A percentile compares a stretch with the other conserved stretches of the same genome.
phyloP scores from a whole-genome alignment of 257 asterid genomes.

The Eustoma russellianum region DNA sequence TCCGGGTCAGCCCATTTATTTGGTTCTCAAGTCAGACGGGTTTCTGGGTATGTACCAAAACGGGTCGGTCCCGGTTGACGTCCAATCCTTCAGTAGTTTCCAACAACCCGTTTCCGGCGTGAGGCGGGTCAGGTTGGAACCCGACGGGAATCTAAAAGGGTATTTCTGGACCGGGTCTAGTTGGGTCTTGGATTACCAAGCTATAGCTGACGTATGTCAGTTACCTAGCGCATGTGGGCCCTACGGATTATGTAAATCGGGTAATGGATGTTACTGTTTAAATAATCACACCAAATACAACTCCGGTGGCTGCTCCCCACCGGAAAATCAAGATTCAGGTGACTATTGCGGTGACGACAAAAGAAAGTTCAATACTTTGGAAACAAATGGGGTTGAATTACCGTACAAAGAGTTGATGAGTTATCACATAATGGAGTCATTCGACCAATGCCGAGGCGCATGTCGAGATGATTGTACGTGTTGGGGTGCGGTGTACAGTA shows the following conservation, averaged over 20 bases:
- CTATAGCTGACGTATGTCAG: constrained; percentile 58
- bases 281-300: constrained; percentile 31
- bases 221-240: constrained; percentile 72
- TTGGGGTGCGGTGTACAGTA: constrained; percentile 88
- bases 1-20: constrained; percentile 49
- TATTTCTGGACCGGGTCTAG: constrained; percentile 82
- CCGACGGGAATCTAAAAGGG: constrained; percentile 71
- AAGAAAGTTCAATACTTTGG: constrained; percentile 24
- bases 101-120: constrained; percentile 47
- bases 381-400: constrained; percentile 61
- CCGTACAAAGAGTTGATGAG: constrained; percentile 67
- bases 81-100: constrained; percentile 61
- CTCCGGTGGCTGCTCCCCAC: constrained; percentile 32
- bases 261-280: constrained; percentile 61
- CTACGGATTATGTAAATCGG: constrained; percentile 59
- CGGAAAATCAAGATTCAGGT: constrained; percentile 17
- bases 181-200: constrained; percentile 62
- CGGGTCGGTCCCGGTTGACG: constrained; percentile 55
- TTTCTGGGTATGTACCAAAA: constrained; percentile 78
- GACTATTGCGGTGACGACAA: constrained; percentile 40
- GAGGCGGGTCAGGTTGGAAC: constrained; percentile 59
- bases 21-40: constrained; percentile 50
- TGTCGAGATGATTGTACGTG: constrained; percentile 66
- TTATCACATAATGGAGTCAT: constrained; percentile 33
- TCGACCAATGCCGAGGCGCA: constrained; percentile 42